Evolutionary conservation across 768 basidiomycete species (phyloP), one percentile per base, ranked within the genome.

Genomic region (Amyloporia xantha): DNA sequence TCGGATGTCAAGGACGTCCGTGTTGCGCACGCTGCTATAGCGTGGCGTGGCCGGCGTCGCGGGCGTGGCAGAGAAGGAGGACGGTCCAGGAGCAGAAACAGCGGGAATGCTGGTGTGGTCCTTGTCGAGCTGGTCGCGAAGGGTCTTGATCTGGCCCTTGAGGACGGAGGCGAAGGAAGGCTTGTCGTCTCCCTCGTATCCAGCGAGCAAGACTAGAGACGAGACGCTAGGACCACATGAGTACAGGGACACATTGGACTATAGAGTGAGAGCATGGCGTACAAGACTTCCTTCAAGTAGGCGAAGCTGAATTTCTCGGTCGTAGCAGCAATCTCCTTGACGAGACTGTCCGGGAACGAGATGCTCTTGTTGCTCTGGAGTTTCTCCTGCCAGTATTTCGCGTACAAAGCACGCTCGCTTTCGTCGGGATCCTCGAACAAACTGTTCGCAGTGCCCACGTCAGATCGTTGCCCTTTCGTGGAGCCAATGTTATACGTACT

Each of bases 221-320:
- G 88, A 83, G 15, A 91, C 81, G 59, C 88, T 90, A 54, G 11
- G 47, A 27, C 30, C 23, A 7, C 9, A 17, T 39, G 12, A 39
- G 38, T 17, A 9, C 9, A 7, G 38, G 38, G 15, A 10, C 37
- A 44, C 25, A 39, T n/a, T 30, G 48, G 39, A 15, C 48, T 26
- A 28, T 15, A 49, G 13, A 33, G 17, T 47, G n/a, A n/a, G 9
- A 26, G 21, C 13, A 12, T 11, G 23, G 73, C 86, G 52, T 61
- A 92, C 90, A 92, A 92, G 2, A 80, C 87, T 65, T 92, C 91
- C 63, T 94, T 92, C 58, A 93, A 70, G 64, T 90, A 92, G 0
- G 91, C 88, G 62, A 92, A 92, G 56, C 84, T 87, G 69, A 92
- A 92, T 25, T 71, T 68, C 26, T 74, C 69, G 0, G 89, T 91